Conservation (phyloP, 1,284 basidiomycete species). For the Irpex sp. region DNA sequence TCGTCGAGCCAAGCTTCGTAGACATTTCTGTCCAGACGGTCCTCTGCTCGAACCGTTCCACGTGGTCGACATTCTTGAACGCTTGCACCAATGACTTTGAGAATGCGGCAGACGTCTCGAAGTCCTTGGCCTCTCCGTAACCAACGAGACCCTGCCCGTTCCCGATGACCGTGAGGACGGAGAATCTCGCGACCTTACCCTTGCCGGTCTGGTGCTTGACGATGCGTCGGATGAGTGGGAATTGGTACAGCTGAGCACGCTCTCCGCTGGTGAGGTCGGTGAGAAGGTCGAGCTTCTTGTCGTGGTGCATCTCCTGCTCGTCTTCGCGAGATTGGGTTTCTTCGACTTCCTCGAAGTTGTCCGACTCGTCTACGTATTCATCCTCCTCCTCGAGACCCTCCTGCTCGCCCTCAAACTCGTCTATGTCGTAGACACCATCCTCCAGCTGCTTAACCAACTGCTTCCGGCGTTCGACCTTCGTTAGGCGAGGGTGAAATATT, state of each 20-base stretch:
- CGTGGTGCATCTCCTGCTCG: slow-evolving; percentile 3
- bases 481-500: neutral
- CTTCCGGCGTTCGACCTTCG: slow-evolving; percentile 16
- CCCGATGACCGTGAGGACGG: slow-evolving; percentile 77
- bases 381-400: slow-evolving; percentile 5
- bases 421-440: slow-evolving; percentile 9
- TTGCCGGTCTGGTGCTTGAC: slow-evolving; percentile 85
- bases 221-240: slow-evolving; percentile 54
- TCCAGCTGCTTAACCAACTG: slow-evolving; percentile 1
- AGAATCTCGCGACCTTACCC: slow-evolving; percentile 72
- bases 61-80: slow-evolving; percentile 84
- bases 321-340: neutral
- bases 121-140: slow-evolving; percentile 84
- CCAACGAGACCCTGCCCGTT: slow-evolving; percentile 89
- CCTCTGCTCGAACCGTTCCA: slow-evolving; percentile 85
- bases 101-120: slow-evolving; percentile 39
- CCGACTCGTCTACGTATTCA: neutral
- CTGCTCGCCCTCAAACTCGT: slow-evolving; percentile 13
- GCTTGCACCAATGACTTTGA: slow-evolving; percentile 73
- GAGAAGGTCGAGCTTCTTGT: slow-evolving; percentile 12
- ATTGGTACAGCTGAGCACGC: slow-evolving; percentile 45
- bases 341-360: slow-evolving; percentile 1
- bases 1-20: slow-evolving; percentile 84
- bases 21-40: slow-evolving; percentile 90
- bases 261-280: slow-evolving; percentile 20